These are phyloP conservation scores for Mycena polygramma DNA, from an alignment of 768 basidiomycete species.

Conservation along the genomic window DNA sequence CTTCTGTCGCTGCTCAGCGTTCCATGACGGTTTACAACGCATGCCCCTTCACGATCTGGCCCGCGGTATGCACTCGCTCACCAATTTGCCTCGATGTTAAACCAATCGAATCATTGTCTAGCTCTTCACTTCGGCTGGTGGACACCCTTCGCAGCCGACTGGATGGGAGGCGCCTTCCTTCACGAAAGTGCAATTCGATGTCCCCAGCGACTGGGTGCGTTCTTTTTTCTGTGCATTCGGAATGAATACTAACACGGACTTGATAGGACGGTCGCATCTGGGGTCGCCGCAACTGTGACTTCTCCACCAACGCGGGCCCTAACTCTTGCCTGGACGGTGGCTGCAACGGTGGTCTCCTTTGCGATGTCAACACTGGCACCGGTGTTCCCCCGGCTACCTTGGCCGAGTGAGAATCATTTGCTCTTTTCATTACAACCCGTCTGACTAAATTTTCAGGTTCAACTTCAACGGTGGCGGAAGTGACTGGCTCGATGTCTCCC, in stretches of 20 bases:
- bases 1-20: constrained; percentile 18
- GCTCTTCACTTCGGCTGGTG: constrained; percentile 29
- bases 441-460: neutral
- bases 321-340: constrained; percentile 62
- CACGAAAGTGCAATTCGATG: constrained; percentile 51
- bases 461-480: constrained; percentile 6
- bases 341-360: constrained; percentile 52
- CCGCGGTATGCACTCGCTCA: constrained; percentile 39
- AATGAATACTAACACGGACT: neutral
- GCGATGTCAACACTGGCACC: constrained; percentile 32
- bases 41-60: constrained; percentile 38
- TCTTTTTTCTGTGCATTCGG: constrained; percentile 49
- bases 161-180: constrained; percentile 35
- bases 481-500: constrained; percentile 46
- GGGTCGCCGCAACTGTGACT: constrained; percentile 65
- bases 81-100: neutral
- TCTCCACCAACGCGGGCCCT: constrained; percentile 50
- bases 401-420: constrained; percentile 59
- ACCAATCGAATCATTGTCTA: neutral
- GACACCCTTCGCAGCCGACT: constrained; percentile 20
- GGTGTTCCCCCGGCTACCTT: constrained; percentile 62
- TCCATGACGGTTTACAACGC: constrained; percentile 28
- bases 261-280: constrained; percentile 50
- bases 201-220: constrained; percentile 67
- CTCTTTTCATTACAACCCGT: no score